Base-by-base conservation (phyloP, 345 rosid species). In the Anacardium occidentale region DNA sequence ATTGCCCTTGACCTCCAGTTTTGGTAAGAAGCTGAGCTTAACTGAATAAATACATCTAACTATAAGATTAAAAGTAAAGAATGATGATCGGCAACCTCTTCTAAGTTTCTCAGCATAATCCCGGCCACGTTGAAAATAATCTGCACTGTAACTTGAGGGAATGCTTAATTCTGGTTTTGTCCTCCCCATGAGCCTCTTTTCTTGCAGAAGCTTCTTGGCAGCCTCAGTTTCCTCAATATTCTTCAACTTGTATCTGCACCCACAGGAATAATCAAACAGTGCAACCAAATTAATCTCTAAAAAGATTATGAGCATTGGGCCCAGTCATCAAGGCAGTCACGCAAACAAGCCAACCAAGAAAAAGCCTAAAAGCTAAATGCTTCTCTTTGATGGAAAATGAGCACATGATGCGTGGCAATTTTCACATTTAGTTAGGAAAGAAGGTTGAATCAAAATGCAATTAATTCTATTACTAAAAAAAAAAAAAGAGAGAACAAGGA, bases 171-270 rank as follows among this genome's bases (percentile, higher is more conserved):
- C 97, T 2, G 97, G 85, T 75, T 88, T 92, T 6, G 90, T 65
- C 42, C 88, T 77, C 37, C 92, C 93, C 91, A 78, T 84, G 48
- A 92, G 87, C 83, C 98, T 85, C 78, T 87, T 95, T 81, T 95
- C 99, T 67, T 92, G 97, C 58, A 95, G 72, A 82, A 92, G 97
- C 96, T 92, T 95, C 73, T 95, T 95, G 25, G 99, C 99, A 63
- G 99, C 99, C 83, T 95, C 99, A 21, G 99, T 95, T 78, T 95
- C 99, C 77, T 92, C 98, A 63, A 95, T 95, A 79, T 95, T 95
- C 82, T 74, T 92, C 73, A 95, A 79, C 79, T 95, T 95, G 81
- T 82, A 95, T 74, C 99, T 95, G 87, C 69, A 82, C 67, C 17
- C 72, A 78, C 44, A 13, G 45, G 61, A 73, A 44, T 10, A 76